A percentile compares a stretch with the other conserved stretches of the same genome.
These are phyloP conservation scores for Cryptosporidium ubiquitum DNA, from an alignment of 169 alveolate genomes.

Conservation along the genomic window DNA sequence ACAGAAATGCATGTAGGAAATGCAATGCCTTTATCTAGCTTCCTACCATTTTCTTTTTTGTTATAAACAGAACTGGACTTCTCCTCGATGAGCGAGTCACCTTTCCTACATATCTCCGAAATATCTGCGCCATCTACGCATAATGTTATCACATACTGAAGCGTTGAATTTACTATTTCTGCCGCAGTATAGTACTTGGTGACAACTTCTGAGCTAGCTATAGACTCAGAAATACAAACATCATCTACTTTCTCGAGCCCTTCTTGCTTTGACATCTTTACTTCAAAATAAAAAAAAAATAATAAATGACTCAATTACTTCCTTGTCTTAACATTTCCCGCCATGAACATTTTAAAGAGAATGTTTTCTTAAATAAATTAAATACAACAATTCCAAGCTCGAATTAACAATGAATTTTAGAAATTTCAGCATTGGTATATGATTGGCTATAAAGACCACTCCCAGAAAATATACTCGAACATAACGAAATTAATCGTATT, in stretches of 20 bases:
- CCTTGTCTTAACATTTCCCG: conserved; percentile 10
- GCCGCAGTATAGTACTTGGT: conserved; percentile 87
- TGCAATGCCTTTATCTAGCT: conserved; percentile 94
- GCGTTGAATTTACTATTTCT: conserved; percentile 81
- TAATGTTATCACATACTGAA: conserved; percentile 77
- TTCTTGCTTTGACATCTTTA: not conserved
- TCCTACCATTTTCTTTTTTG: conserved; percentile 84
- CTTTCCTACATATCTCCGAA: conserved; percentile 80
- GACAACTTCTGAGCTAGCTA: conserved; percentile 81
- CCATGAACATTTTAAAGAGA: not conserved
- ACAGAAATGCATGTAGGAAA: conserved; percentile 97
- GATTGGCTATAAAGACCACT: not conserved
- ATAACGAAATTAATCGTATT: not conserved
- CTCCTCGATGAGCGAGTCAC: conserved; percentile 83
- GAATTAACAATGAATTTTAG: not conserved
- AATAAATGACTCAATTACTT: not conserved
- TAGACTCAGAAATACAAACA: conserved; percentile 18
- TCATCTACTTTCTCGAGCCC: not conserved
- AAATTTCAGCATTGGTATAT: no score
- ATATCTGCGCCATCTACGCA: conserved; percentile 85
- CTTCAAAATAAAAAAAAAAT: not conserved
- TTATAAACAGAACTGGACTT: conserved; percentile 75
- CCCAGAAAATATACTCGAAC: not conserved
- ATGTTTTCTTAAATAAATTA: not conserved
- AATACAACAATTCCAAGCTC: not conserved